A percentile compares a stretch with the other conserved stretches of the same genome.
Conservation (phyloP, 495 filamentous ascomycete genomes). For the Emericellopsis terricola region DNA sequence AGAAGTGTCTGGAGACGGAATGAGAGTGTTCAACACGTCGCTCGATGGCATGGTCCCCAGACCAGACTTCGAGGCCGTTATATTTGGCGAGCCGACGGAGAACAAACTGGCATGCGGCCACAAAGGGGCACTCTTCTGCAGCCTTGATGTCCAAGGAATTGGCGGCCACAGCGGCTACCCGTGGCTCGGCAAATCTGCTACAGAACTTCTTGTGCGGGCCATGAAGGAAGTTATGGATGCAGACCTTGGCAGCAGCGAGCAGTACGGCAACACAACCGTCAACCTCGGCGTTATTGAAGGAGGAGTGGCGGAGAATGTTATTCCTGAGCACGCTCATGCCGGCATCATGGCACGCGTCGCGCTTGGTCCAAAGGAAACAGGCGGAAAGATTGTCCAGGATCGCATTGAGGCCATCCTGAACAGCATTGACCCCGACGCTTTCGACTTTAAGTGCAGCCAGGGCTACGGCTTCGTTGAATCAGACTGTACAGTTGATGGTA, state of each 20-base stretch:
- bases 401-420: conserved; percentile 41
- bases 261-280: conserved; percentile 72
- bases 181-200: conserved; percentile 64
- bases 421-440: conserved; percentile 32
- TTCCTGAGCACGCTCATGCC: conserved; percentile 54
- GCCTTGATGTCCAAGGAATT: conserved; percentile 47
- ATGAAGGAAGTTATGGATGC: conserved; percentile 42
- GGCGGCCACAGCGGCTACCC: conserved; percentile 86
- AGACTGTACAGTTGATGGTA: conserved; percentile 59
- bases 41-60: conserved; percentile 27
- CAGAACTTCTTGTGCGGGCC: conserved; percentile 51
- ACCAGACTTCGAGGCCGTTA: conserved; percentile 31
- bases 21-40: conserved; percentile 44
- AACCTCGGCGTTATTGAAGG: conserved; percentile 67
- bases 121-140: conserved; percentile 58
- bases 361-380: conserved; percentile 40
- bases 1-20: conserved; percentile 68
- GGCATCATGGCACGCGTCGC: conserved; percentile 56
- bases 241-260: conserved; percentile 50
- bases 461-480: conserved; percentile 63
- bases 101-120: conserved; percentile 73
- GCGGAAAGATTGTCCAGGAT: conserved; percentile 28
- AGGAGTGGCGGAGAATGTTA: conserved; percentile 79
- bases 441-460: conserved; percentile 37
- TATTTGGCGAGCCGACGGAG: conserved; percentile 90